Percentiles rank a stretch among this genome's conserved stretches.
These are phyloP conservation scores for Tuber magnatum DNA, from an alignment of 495 filamentous ascomycete genomes.

Conservation along the genomic window DNA sequence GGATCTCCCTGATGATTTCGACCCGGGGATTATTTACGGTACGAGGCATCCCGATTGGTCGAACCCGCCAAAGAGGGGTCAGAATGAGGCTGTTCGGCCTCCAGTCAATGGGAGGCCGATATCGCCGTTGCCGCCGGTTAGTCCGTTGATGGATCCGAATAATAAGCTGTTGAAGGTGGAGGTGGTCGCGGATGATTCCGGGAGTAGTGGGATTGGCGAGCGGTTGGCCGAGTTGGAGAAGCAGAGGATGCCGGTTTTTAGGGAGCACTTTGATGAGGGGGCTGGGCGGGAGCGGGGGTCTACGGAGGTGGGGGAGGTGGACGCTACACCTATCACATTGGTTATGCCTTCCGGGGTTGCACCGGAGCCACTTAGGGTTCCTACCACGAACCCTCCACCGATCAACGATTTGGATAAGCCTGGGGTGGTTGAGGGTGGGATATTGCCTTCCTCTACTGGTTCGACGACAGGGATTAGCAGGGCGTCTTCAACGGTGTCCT, in stretches of 20 bases:
- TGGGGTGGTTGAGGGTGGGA: not conserved
- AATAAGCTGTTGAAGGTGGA: conserved; percentile 30
- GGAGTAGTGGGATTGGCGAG: not conserved
- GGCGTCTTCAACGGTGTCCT: not conserved
- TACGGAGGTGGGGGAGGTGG: conserved; percentile 13
- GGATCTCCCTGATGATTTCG: conserved; percentile 61
- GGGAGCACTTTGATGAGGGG: conserved; percentile 59
- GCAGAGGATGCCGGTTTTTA: conserved; percentile 54
- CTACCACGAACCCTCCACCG: not conserved
- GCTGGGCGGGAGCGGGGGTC: conserved; percentile 15
- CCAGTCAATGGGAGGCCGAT: conserved; percentile 23
- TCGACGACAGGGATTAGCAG: not conserved
- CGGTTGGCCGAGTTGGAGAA: conserved; percentile 6
- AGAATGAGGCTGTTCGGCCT: conserved; percentile 12
- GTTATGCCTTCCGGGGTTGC: not conserved
- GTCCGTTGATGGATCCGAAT: conserved; percentile 12
- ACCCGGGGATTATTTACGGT: conserved; percentile 54
- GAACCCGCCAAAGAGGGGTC: conserved; percentile 27
- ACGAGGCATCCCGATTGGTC: conserved; percentile 42
- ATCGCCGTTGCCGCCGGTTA: conserved; percentile 6
- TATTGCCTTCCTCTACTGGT: not conserved
- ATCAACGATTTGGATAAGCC: not conserved
- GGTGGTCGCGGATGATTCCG: conserved; percentile 17
- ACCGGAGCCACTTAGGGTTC: not conserved
- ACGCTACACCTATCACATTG: not conserved